A percentile compares a stretch with the other conserved stretches of the same genome.
These are phyloP conservation scores for Botrytis elliptica DNA, from an alignment of 2,329 filamentous ascomycete genomes.

Conservation along the genomic window DNA sequence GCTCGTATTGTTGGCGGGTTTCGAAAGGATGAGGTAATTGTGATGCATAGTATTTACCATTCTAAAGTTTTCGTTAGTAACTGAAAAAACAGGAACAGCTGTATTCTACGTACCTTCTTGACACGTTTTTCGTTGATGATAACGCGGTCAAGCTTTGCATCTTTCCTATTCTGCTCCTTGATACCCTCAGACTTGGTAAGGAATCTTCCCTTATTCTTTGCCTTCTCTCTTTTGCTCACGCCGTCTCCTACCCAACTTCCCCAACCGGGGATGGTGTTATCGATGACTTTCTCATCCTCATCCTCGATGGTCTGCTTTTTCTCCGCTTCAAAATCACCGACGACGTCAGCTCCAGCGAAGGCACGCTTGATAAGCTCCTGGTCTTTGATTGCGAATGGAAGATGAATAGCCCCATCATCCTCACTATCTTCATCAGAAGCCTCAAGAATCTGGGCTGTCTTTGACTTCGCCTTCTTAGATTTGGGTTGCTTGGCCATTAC, in stretches of 20 bases:
- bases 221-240: conserved; percentile 67
- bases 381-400: conserved; percentile 59
- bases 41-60: conserved; percentile 81
- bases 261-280: conserved; percentile 90
- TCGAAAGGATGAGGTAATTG: conserved; percentile 89
- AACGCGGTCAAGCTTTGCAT: conserved; percentile 77
- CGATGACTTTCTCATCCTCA: conserved; percentile 79
- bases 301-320: conserved; percentile 70
- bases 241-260: conserved; percentile 88
- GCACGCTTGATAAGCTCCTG: conserved; percentile 73
- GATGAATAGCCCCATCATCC: conserved; percentile 50
- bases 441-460: conserved; percentile 28
- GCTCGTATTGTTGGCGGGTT: conserved; percentile 83
- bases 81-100: background rate
- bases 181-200: conserved; percentile 69
- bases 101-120: conserved; percentile 67
- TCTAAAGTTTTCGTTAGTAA: conserved; percentile 49
- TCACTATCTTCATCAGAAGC: conserved; percentile 40
- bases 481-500: conserved; percentile 36
- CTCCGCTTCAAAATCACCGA: conserved; percentile 75
- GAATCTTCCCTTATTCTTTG: conserved; percentile 60
- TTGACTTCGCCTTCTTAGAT: conserved; percentile 33
- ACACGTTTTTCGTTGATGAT: conserved; percentile 90
- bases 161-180: conserved; percentile 73
- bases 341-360: conserved; percentile 85